These are phyloP conservation scores for Entoloma clypeatum DNA, from an alignment of 1,284 basidiomycete genomes.

Conservation along the genomic window DNA sequence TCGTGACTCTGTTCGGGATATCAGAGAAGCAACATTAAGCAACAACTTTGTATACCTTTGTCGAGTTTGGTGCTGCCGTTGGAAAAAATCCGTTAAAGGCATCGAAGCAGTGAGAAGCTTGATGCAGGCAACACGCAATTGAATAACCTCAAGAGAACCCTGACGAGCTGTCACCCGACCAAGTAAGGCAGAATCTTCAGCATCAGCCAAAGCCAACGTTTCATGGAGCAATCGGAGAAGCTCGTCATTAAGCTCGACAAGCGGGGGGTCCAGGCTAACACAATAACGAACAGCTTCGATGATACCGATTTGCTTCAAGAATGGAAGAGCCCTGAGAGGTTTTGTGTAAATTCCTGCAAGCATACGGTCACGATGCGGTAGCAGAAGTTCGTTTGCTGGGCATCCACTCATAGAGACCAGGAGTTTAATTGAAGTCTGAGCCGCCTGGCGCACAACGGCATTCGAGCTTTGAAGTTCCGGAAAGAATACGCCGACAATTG, in stretches of 20 bases:
- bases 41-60: constrained; percentile 58
- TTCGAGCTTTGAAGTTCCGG: constrained; percentile 89
- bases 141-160: constrained; percentile 80
- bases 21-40: neutral
- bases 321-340: constrained; percentile 93
- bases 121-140: constrained; percentile 94
- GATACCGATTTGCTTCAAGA: constrained; percentile 96
- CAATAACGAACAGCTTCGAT: constrained; percentile 97
- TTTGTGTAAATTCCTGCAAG: constrained; percentile 92
- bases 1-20: constrained; percentile 65
- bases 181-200: constrained; percentile 84
- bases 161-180: constrained; percentile 77
- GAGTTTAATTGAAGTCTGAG: constrained; percentile 80
- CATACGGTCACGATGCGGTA: constrained; percentile 86
- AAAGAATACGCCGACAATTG: constrained; percentile 83
- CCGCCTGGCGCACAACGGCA: constrained; percentile 80
- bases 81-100: constrained; percentile 91
- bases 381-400: constrained; percentile 75
- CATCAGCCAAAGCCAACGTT: constrained; percentile 92
- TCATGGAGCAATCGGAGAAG: constrained; percentile 91
- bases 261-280: constrained; percentile 77
- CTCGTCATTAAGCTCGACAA: constrained; percentile 90
- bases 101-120: constrained; percentile 92
- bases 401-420: constrained; percentile 75
- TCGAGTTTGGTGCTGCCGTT: constrained; percentile 76